phyloP scores from a whole-genome alignment of 129 eudicot species.

The Saposhnikovia divaricata region DNA sequence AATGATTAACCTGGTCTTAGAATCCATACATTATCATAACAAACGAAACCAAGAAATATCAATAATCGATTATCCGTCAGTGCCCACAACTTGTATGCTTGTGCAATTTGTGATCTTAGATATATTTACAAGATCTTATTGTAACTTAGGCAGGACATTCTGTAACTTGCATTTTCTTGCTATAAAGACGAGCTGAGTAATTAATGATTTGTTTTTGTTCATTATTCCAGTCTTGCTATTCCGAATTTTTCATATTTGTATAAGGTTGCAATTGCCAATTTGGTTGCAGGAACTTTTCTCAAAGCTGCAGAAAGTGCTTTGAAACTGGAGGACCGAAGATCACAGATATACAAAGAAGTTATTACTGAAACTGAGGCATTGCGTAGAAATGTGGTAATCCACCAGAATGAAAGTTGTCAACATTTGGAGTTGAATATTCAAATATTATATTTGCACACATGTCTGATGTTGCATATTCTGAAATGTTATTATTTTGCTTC shows the following conservation, averaged over 20 bases:
- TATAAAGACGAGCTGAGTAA: background rate
- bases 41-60: background rate
- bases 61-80: background rate
- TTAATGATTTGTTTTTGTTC: background rate
- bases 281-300: slow-evolving; percentile 44
- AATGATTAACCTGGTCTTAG: background rate
- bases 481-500: background rate
- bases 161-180: background rate
- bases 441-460: background rate
- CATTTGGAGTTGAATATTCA: background rate
- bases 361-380: slow-evolving; percentile 35
- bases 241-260: background rate
- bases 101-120: background rate
- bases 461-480: background rate
- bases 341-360: slow-evolving; percentile 45
- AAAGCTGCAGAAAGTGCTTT: slow-evolving; percentile 72
- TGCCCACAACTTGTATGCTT: background rate
- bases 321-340: slow-evolving; percentile 67
- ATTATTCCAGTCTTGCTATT: background rate
- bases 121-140: background rate
- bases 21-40: background rate
- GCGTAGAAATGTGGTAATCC: slow-evolving; percentile 44
- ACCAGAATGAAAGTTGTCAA: slow-evolving; percentile 2
- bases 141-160: background rate
- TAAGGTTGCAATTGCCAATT: slow-evolving; percentile 11